A percentile compares a stretch with the other conserved stretches of the same genome.
Conservation (phyloP, 495 filamentous ascomycete species). For the Parachaetomium inaequale region DNA sequence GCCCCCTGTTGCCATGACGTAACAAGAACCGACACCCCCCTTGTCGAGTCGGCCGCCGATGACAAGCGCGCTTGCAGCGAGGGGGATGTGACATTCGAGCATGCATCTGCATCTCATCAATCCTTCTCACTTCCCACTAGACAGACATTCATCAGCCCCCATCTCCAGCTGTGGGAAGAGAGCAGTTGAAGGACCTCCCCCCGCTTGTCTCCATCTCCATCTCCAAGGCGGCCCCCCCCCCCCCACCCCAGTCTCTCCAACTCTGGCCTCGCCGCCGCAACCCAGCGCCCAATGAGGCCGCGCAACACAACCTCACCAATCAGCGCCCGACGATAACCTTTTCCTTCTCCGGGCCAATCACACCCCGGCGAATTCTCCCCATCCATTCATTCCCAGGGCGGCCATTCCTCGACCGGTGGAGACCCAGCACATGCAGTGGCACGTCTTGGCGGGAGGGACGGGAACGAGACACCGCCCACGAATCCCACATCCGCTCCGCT, state of each 20-base stretch:
- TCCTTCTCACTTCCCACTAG: not conserved
- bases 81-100: not conserved
- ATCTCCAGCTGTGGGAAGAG: not conserved
- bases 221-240: not conserved
- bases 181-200: no score
- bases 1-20: constrained; percentile 17
- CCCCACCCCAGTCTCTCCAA: not conserved
- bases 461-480: not conserved
- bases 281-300: no score
- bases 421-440: not conserved
- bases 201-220: not conserved
- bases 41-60: constrained; percentile 11
- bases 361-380: no score
- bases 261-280: not conserved
- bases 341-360: constrained; percentile 10
- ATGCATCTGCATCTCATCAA: not conserved
- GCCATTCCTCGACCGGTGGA: not conserved
- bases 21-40: constrained; percentile 12
- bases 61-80: constrained; percentile 9
- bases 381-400: no score
- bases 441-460: constrained; percentile 5
- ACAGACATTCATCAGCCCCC: no score
- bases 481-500: constrained; percentile 10
- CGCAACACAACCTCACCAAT: not conserved
- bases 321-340: constrained; percentile 17